phyloP scores from a whole-genome alignment of 2,329 filamentous ascomycete genomes.

The Paraconiothyrium sp. region DNA sequence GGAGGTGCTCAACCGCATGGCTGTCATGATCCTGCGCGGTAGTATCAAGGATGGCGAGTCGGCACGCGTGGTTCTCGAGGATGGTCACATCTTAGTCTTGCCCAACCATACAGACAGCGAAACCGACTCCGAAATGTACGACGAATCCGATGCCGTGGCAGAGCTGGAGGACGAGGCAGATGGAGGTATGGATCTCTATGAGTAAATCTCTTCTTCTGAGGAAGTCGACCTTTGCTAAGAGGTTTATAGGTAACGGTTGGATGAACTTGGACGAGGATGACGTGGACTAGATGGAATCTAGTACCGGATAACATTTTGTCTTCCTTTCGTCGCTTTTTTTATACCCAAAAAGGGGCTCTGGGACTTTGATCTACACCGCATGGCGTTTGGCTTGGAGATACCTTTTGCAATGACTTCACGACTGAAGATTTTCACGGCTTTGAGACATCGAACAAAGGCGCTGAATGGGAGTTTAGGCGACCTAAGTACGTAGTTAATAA shows the following conservation, averaged over 20 bases:
- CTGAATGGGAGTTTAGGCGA: neutral
- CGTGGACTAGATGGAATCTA: neutral
- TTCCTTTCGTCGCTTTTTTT: neutral
- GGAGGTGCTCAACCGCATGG: constrained; percentile 92
- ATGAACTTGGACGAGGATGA: constrained; percentile 12
- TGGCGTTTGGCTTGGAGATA: constrained; percentile 8
- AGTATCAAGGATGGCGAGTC: constrained; percentile 85
- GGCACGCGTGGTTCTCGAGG: constrained; percentile 79
- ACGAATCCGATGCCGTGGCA: constrained; percentile 78
- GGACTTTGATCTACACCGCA: neutral
- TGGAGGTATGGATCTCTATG: constrained; percentile 71
- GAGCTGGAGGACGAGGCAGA: constrained; percentile 67
- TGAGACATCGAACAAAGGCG: neutral
- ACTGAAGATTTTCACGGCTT: neutral
- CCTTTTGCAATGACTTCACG: constrained; percentile 5
- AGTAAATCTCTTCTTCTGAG: constrained; percentile 58
- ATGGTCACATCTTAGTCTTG: constrained; percentile 81
- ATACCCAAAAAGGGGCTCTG: neutral
- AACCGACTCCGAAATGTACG: constrained; percentile 77
- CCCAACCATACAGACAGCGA: constrained; percentile 81
- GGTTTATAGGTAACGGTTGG: constrained; percentile 11
- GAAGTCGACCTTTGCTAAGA: constrained; percentile 10
- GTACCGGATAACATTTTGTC: neutral
- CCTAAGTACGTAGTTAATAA: constrained; percentile 2
- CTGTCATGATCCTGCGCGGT: constrained; percentile 88